phyloP scores from a whole-genome alignment of 306 rosid species.

The Rubus parviflorus region DNA sequence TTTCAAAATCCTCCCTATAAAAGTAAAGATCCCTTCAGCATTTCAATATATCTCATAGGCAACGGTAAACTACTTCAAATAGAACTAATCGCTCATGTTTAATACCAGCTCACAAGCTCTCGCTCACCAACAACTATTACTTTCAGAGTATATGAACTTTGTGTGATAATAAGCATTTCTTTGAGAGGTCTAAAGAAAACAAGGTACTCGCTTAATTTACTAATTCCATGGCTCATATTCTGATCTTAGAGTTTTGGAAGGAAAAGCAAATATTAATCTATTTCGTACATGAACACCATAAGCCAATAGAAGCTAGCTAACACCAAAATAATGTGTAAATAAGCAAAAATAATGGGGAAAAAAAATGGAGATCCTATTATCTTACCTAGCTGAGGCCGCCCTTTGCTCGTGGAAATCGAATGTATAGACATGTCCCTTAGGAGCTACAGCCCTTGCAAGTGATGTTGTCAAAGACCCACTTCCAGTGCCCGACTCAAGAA shows the following conservation, averaged over 20 bases:
- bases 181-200: background rate
- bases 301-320: background rate
- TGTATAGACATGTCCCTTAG: conserved; percentile 72
- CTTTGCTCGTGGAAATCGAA: conserved; percentile 93
- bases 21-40: conserved; percentile 14
- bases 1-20: conserved; percentile 80
- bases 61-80: background rate
- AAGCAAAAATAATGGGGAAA: background rate
- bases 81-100: background rate
- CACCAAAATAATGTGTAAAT: background rate
- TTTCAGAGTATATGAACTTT: background rate
- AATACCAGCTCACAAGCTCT: background rate
- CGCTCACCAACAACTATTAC: background rate
- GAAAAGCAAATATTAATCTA: background rate
- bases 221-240: background rate
- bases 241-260: background rate
- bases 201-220: background rate
- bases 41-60: conserved; percentile 1
- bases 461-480: conserved; percentile 91
- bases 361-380: conserved; percentile 8
- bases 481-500: conserved; percentile 92
- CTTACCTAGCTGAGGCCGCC: conserved; percentile 82
- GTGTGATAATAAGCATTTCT: background rate
- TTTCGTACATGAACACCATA: background rate
- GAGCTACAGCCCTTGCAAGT: conserved; percentile 79